A percentile compares a stretch with the other conserved stretches of the same genome.
Conservation (phyloP, 2,329 filamentous ascomycete genomes). For the Nothophoma quercina region DNA sequence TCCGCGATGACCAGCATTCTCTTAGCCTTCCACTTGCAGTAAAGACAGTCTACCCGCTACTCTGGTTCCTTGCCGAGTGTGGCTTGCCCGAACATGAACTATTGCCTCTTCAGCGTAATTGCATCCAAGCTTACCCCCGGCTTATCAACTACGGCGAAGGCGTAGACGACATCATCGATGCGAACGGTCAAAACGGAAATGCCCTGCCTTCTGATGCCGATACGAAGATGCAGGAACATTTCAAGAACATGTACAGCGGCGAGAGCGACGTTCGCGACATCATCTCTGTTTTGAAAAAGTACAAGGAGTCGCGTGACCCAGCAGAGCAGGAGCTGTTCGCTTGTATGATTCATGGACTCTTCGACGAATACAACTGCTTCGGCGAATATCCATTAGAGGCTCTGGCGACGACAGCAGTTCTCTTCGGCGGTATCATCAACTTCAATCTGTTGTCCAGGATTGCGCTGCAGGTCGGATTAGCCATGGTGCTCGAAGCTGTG, state of each 20-base stretch:
- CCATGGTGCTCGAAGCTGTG: constrained; percentile 97
- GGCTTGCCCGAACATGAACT: constrained; percentile 71
- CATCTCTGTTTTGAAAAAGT: constrained; percentile 81
- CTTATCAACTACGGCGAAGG: constrained; percentile 96
- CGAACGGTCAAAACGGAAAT: constrained; percentile 83
- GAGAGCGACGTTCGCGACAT: constrained; percentile 87
- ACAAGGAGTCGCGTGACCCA: constrained; percentile 86
- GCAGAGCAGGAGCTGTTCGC: constrained; percentile 94
- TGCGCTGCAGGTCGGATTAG: constrained; percentile 90
- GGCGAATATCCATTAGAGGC: constrained; percentile 96
- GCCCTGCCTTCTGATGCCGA: constrained; percentile 80
- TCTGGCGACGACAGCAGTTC: constrained; percentile 90
- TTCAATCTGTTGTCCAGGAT: constrained; percentile 90
- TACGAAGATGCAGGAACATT: constrained; percentile 94
- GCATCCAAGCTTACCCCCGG: constrained; percentile 90
- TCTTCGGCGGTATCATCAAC: constrained; percentile 96
- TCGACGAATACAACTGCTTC: constrained; percentile 97
- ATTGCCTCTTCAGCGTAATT: constrained; percentile 81
- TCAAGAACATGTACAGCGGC: constrained; percentile 96
- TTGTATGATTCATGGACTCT: constrained; percentile 97
- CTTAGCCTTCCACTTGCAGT: constrained; percentile 80
- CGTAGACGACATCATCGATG: constrained; percentile 88
- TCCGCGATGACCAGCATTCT: constrained; percentile 72
- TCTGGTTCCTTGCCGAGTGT: constrained; percentile 73
- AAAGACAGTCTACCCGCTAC: constrained; percentile 81